These are phyloP conservation scores for Penicillium desertorum DNA, from an alignment of 495 filamentous ascomycete genomes.

Conservation along the genomic window DNA sequence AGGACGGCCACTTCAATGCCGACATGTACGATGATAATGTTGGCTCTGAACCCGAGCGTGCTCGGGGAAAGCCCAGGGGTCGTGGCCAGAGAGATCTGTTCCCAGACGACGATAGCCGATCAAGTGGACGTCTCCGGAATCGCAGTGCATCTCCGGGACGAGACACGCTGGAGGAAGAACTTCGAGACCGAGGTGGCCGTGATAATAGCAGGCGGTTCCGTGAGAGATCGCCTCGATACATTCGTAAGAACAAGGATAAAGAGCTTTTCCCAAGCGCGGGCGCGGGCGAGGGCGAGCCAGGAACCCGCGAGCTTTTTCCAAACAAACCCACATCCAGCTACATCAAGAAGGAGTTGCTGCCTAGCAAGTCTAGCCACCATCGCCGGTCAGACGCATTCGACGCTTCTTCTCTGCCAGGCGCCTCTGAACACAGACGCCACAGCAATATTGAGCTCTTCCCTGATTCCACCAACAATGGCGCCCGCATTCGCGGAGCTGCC, in stretches of 20 bases:
- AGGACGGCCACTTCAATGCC: constrained; percentile 59
- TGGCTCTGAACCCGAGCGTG: constrained; percentile 32
- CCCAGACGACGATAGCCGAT: constrained; percentile 36
- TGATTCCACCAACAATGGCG: constrained; percentile 32
- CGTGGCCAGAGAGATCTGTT: constrained; percentile 52
- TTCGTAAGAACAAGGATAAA: constrained; percentile 38
- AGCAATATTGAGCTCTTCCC: constrained; percentile 46
- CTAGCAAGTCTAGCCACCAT: constrained; percentile 60
- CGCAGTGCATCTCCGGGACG: constrained; percentile 71
- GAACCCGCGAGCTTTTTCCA: constrained; percentile 48
- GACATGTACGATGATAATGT: constrained; percentile 73
- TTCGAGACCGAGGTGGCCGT: constrained; percentile 39
- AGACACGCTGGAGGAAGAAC: constrained; percentile 57
- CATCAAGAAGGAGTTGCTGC: constrained; percentile 68
- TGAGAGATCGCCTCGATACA: constrained; percentile 40
- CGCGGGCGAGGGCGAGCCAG: constrained; percentile 18
- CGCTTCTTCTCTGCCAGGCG: constrained; percentile 28
- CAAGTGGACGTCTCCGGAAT: constrained; percentile 54
- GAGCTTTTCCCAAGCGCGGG: constrained; percentile 46
- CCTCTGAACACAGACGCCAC: constrained; percentile 22
- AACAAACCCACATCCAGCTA: constrained; percentile 48
- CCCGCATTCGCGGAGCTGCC: constrained; percentile 60
- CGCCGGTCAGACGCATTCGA: constrained; percentile 66
- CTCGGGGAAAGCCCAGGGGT: constrained; percentile 28
- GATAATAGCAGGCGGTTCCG: constrained; percentile 42